Percentiles rank a stretch among this genome's conserved stretches.
phyloP scores from a whole-genome alignment of 345 rosid species.

The Brassica rapa region DNA sequence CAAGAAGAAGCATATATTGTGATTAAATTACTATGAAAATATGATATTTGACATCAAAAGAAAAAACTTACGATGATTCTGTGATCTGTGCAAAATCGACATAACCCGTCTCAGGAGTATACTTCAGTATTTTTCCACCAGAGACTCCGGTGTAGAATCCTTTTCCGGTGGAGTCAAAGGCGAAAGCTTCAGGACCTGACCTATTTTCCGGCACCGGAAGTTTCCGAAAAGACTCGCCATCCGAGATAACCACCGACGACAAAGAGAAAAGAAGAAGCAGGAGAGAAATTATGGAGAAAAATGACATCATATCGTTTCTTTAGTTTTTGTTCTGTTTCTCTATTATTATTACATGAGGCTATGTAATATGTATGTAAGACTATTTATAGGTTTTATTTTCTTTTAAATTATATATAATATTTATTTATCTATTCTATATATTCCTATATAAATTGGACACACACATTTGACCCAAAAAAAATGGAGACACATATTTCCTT shows the following conservation, averaged over 20 bases:
- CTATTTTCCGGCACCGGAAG: constrained; percentile 38
- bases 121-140: constrained; percentile 49
- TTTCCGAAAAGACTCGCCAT: constrained; percentile 20
- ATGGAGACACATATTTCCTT: not conserved
- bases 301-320: constrained; percentile 7
- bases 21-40: not conserved
- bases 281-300: not conserved
- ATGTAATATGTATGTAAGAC: not conserved
- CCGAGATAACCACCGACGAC: constrained; percentile 32
- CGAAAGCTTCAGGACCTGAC: constrained; percentile 41
- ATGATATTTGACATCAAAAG: constrained; percentile 3
- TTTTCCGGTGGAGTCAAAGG: constrained; percentile 42
- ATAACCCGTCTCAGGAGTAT: constrained; percentile 36
- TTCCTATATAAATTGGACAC: not conserved
- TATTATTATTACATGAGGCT: constrained; percentile 1
- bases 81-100: constrained; percentile 37
- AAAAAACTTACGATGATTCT: constrained; percentile 26
- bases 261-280: constrained; percentile 30
- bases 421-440: not conserved
- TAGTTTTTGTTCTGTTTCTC: not conserved
- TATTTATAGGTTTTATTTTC: constrained; percentile 3
- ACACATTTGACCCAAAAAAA: not conserved
- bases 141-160: constrained; percentile 49
- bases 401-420: not conserved
- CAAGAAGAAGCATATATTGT: not conserved